Evolutionary conservation across 1,139 yeast genomes (phyloP).

Genomic region (Sugiyamaella japonica): DNA sequence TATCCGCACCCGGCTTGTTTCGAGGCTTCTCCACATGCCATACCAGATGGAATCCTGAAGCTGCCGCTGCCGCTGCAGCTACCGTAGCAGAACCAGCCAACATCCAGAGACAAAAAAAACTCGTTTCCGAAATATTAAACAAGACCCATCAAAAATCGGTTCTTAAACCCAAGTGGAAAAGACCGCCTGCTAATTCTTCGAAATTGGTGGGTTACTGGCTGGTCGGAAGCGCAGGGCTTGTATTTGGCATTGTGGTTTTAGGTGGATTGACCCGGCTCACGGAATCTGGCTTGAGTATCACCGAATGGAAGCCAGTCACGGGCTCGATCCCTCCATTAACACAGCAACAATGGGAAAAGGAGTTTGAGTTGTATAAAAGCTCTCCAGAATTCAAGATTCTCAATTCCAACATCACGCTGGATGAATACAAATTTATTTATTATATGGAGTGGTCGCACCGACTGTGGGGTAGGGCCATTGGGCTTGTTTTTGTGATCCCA

Average conservation of each 20-base stretch:
- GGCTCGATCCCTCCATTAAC: constrained; percentile 88
- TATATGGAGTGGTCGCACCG: constrained; percentile 99
- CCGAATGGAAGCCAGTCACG: constrained; percentile 98
- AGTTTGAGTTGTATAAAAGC: constrained; percentile 73
- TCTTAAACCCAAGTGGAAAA: constrained; percentile 18
- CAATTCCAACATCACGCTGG: constrained; percentile 86
- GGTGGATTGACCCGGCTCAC: constrained; percentile 96
- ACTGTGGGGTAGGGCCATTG: constrained; percentile 87
- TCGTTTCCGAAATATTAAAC: constrained; percentile 12
- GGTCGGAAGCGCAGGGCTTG: constrained; percentile 84
- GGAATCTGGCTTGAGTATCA: constrained; percentile 92
- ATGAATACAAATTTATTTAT: constrained; percentile 92
- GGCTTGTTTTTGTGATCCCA: constrained; percentile 78
- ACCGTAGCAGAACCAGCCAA: constrained; percentile 8
- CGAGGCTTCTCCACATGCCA: constrained; percentile 4
- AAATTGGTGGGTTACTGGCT: constrained; percentile 79
- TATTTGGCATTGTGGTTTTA: constrained; percentile 92
- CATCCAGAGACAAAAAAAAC: constrained; percentile 10
- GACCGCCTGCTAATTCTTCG: constrained; percentile 36
- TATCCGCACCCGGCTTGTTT: background rate
- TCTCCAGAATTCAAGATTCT: constrained; percentile 91
- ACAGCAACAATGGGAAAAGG: constrained; percentile 79
- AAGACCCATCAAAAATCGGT: constrained; percentile 10
- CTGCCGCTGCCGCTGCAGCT: constrained; percentile 10
- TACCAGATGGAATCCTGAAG: background rate